A percentile compares a stretch with the other conserved stretches of the same genome.
These are phyloP conservation scores for Paramecium biaurelia DNA, from an alignment of 73 alveolate genomes.

Conservation along the genomic window DNA sequence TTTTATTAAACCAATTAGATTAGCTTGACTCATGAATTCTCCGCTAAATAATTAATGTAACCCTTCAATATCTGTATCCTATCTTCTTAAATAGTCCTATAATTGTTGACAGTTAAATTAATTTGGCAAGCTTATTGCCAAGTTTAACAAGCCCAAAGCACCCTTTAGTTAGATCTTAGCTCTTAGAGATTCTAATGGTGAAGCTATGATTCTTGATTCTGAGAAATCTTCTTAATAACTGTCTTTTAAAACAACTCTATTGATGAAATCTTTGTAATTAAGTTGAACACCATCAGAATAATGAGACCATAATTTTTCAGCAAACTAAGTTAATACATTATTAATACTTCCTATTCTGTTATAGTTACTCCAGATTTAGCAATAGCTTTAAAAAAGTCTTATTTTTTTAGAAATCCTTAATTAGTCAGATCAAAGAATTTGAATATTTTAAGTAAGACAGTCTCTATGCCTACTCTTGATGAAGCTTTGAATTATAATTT, in stretches of 20 bases:
- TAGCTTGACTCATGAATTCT: constrained; percentile 21
- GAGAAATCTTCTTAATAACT: not conserved
- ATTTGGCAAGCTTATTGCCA: not conserved
- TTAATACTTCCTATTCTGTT: not conserved
- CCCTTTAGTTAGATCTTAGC: not conserved
- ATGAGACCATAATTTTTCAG: not conserved
- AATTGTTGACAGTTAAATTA: constrained; percentile 7
- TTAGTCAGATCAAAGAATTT: constrained; percentile 56
- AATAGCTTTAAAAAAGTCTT: constrained; percentile 60
- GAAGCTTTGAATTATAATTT: constrained; percentile 55
- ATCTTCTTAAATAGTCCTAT: not conserved
- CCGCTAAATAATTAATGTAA: not conserved
- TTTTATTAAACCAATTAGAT: not conserved
- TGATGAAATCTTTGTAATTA: constrained; percentile 11
- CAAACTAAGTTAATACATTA: not conserved
- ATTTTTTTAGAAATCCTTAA: constrained; percentile 34
- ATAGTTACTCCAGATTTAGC: constrained; percentile 63
- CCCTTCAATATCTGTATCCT: not conserved
- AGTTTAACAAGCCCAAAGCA: not conserved
- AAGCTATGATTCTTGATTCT: not conserved
- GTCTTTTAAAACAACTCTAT: not conserved
- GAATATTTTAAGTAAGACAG: constrained; percentile 45
- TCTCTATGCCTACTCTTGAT: constrained; percentile 44
- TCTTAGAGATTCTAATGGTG: not conserved
- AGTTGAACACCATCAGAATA: not conserved